A percentile compares a stretch with the other conserved stretches of the same genome.
phyloP scores from a whole-genome alignment of 352 stramenopile genomes.

The Detonula confervacea region DNA sequence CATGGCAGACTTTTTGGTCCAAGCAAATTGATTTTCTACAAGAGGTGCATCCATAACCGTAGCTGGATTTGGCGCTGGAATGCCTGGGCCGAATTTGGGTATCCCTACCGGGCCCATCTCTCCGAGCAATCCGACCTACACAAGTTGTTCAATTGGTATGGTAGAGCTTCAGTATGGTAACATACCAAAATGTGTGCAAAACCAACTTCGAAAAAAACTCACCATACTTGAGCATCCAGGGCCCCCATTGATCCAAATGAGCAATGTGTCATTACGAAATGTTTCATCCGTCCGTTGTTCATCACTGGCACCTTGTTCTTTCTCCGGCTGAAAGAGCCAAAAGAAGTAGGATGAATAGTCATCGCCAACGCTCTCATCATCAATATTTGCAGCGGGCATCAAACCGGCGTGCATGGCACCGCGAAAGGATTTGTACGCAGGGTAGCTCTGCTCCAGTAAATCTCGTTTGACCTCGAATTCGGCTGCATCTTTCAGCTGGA shows the following conservation, averaged over 20 bases:
- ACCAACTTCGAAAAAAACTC: no score
- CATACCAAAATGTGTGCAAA: no score
- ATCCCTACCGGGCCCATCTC: conserved; percentile 48
- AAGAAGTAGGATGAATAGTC: conserved; percentile 67
- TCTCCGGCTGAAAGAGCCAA: conserved; percentile 68
- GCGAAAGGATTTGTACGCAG: conserved; percentile 59
- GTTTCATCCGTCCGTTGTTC: conserved; percentile 26
- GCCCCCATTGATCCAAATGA: conserved; percentile 76
- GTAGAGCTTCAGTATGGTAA: no score
- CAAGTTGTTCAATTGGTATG: no score
- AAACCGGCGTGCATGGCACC: conserved; percentile 68
- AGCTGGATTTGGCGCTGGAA: conserved; percentile 53
- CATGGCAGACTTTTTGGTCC: conserved; percentile 70
- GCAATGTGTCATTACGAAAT: conserved; percentile 63
- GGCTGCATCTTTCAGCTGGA: conserved; percentile 23
- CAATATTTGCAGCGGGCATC: conserved; percentile 50
- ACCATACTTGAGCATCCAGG: conserved; percentile 25
- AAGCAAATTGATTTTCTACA: conserved; percentile 65
- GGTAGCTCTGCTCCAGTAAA: conserved; percentile 52
- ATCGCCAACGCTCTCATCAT: conserved; percentile 27
- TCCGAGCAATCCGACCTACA: conserved; percentile 40
- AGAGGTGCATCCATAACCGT: conserved; percentile 52
- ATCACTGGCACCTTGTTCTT: conserved; percentile 2
- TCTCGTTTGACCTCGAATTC: conserved; percentile 36
- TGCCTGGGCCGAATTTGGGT: conserved; percentile 52